These are phyloP conservation scores for Cryphonectria japonica DNA, from an alignment of 2,329 filamentous ascomycete genomes.

Conservation along the genomic window DNA sequence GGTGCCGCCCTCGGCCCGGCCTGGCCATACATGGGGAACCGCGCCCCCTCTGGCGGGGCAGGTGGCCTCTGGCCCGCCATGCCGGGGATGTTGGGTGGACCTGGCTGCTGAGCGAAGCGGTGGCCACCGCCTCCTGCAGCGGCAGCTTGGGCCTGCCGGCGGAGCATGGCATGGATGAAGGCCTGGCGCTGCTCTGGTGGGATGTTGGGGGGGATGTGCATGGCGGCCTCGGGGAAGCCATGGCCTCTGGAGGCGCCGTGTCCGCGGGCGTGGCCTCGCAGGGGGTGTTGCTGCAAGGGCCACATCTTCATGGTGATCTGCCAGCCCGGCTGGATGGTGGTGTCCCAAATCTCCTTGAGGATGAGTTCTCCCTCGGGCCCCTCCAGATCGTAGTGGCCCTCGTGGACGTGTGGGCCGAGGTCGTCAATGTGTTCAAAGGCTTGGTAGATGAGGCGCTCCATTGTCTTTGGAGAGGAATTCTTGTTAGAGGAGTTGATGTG, in stretches of 20 bases:
- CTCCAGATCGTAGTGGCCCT: conserved; percentile 79
- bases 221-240: not conserved
- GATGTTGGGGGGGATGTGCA: conserved; percentile 19
- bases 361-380: conserved; percentile 83
- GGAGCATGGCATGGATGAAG: not conserved
- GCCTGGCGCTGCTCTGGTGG: conserved; percentile 7
- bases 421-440: conserved; percentile 79
- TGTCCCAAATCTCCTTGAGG: conserved; percentile 80
- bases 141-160: conserved; percentile 13
- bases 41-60: not conserved
- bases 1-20: conserved; percentile 7
- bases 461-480: conserved; percentile 59
- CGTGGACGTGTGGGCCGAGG: conserved; percentile 74
- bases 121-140: not conserved
- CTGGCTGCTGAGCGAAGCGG: not conserved
- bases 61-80: not conserved
- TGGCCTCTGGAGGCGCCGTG: conserved; percentile 19
- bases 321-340: conserved; percentile 79
- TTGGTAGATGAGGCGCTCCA: conserved; percentile 82
- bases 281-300: conserved; percentile 50
- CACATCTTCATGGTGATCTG: conserved; percentile 63
- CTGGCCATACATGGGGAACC: not conserved
- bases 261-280: conserved; percentile 30
- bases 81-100: not conserved
- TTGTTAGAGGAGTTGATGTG: not conserved